Evolutionary conservation across 345 rosid genomes (phyloP).

Genomic region (Turritis glabra): DNA sequence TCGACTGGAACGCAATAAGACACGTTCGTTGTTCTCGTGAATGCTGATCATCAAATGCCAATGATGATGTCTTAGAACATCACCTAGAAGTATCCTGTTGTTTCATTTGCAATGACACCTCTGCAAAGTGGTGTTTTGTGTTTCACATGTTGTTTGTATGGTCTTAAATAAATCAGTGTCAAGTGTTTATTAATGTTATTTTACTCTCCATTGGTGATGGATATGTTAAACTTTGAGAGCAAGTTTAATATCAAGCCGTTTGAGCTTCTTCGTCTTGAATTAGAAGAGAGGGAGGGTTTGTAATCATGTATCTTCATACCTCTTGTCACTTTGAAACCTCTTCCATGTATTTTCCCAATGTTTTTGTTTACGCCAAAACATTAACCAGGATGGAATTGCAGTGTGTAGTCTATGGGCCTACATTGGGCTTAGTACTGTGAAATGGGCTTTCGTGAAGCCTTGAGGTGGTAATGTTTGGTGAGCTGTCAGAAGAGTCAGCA

Average conservation of each 20-base stretch:
- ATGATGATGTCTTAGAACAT: not conserved
- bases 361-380: too few species aligned
- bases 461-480: conserved; percentile 5
- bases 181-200: conserved; percentile 7
- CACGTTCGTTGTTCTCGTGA: conserved; percentile 75
- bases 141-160: conserved; percentile 12
- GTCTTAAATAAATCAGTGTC: conserved; percentile 5
- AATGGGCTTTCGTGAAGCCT: not conserved
- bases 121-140: conserved; percentile 3
- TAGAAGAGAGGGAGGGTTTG: not conserved
- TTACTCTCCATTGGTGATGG: not conserved
- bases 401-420: not conserved
- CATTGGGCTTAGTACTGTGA: not conserved
- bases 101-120: conserved; percentile 11
- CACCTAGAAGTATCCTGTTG: not conserved
- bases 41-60: conserved; percentile 17
- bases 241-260: not conserved
- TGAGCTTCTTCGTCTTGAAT: not conserved
- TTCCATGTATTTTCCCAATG: not conserved
- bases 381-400: too few species aligned
- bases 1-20: conserved; percentile 84
- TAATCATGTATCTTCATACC: not conserved
- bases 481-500: not conserved
- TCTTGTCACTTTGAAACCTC: not conserved
- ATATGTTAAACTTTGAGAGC: not conserved